A percentile compares a stretch with the other conserved stretches of the same genome.
Conservation (phyloP, 2,329 filamentous ascomycete species). For the Teratosphaeria pseudoeucalypti region DNA sequence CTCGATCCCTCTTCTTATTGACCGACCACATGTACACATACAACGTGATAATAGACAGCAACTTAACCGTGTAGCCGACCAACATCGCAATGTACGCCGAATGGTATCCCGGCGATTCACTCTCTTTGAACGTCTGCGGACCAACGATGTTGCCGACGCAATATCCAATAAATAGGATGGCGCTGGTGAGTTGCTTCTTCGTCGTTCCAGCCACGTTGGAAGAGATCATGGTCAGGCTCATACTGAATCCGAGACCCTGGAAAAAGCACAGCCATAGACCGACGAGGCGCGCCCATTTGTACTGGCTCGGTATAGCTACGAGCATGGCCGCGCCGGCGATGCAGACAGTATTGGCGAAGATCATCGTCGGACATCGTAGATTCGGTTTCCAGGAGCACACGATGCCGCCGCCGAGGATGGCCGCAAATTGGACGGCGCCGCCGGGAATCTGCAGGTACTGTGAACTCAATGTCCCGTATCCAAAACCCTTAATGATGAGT, state of each 20-base stretch:
- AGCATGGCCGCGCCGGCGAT: conserved; percentile 44
- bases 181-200: conserved; percentile 45
- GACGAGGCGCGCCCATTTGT: conserved; percentile 49
- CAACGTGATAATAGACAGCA: conserved; percentile 39
- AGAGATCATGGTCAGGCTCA: conserved; percentile 44
- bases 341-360: conserved; percentile 45
- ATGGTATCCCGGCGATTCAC: conserved; percentile 40
- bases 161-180: conserved; percentile 43
- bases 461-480: conserved; percentile 39
- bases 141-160: conserved; percentile 41
- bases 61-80: conserved; percentile 45
- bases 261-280: conserved; percentile 49
- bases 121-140: conserved; percentile 42
- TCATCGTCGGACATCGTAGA: conserved; percentile 46
- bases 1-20: conserved; percentile 45
- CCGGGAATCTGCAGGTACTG: conserved; percentile 51
- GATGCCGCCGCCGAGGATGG: conserved; percentile 41
- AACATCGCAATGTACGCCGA: conserved; percentile 46
- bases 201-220: conserved; percentile 46
- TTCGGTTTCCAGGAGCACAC: conserved; percentile 45
- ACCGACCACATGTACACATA: conserved; percentile 46
- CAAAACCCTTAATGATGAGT: conserved; percentile 38
- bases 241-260: conserved; percentile 43
- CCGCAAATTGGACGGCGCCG: conserved; percentile 47
- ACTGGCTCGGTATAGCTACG: conserved; percentile 39